Evolutionary conservation across 192 early-diverging fungal genomes (phyloP).

Genomic region (Powellomyces hirtus): DNA sequence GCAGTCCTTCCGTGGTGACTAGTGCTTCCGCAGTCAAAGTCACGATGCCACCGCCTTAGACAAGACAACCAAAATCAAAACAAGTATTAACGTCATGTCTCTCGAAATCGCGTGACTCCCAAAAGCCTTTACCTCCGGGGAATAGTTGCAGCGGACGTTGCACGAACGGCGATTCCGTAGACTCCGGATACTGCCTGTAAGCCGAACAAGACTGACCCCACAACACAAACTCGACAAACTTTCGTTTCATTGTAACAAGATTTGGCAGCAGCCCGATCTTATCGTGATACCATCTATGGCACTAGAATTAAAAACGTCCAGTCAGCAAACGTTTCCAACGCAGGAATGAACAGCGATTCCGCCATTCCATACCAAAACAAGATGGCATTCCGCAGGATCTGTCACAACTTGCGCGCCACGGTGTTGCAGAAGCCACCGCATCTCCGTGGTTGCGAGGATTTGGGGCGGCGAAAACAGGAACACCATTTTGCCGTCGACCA

Average conservation of each 20-base stretch:
- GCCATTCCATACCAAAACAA: background rate
- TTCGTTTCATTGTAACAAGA: background rate
- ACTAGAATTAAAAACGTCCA: background rate
- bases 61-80: background rate
- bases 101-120: background rate
- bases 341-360: background rate
- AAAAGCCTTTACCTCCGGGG: background rate
- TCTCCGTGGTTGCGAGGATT: constrained; percentile 2
- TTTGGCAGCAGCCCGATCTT: background rate
- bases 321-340: no score
- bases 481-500: constrained; percentile 4
- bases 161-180: no score
- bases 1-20: background rate
- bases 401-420: background rate
- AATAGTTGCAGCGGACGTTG: constrained; percentile 1
- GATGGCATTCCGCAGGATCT: background rate
- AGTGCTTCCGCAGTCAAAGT: background rate
- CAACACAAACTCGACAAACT: background rate
- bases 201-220: background rate
- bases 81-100: no score
- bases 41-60: background rate
- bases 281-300: background rate
- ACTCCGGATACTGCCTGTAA: background rate
- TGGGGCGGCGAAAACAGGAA: background rate
- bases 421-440: background rate